Percentiles rank a stretch among this genome's conserved stretches.
Evolutionary conservation across 1,284 basidiomycete species (phyloP).

Genomic region (Sphagnurus paluster): DNA sequence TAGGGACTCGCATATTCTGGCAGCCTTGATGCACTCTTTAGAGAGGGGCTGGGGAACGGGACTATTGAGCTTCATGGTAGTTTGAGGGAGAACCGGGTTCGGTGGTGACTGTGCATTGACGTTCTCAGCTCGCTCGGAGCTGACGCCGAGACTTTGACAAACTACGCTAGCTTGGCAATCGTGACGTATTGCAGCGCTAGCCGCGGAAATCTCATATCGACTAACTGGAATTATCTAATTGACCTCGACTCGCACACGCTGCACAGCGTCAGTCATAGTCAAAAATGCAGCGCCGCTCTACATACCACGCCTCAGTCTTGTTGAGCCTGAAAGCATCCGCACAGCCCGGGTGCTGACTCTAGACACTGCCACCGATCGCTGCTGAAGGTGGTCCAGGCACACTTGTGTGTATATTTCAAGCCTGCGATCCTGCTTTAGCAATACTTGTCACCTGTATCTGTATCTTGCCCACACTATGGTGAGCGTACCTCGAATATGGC

Average conservation of each 20-base stretch:
- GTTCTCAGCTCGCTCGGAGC: not conserved
- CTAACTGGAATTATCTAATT: too few relatives aligned
- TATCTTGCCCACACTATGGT: not conserved
- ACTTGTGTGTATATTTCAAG: not conserved
- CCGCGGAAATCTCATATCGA: too few relatives aligned
- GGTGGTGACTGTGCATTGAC: not conserved
- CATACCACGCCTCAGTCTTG: too few relatives aligned
- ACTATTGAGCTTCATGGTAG: conserved; percentile 54
- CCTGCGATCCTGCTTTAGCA: not conserved
- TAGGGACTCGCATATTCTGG: conserved; percentile 63
- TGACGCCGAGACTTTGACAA: not conserved
- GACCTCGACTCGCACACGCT: too few relatives aligned
- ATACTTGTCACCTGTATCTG: not conserved
- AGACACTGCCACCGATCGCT: conserved; percentile 10
- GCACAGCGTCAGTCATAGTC: too few relatives aligned
- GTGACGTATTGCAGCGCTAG: not conserved
- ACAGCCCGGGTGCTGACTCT: too few relatives aligned
- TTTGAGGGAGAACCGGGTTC: conserved; percentile 2
- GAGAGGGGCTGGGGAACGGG: conserved; percentile 70
- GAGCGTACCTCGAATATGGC: not conserved
- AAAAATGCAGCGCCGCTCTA: too few relatives aligned
- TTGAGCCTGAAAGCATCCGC: too few relatives aligned
- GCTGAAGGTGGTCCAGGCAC: not conserved
- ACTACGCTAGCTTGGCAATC: not conserved
- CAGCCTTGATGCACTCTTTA: conserved; percentile 75